Evolutionary conservation across 495 filamentous ascomycete species (phyloP), one percentile per base, ranked within the genome.

Genomic region (Podospora didyma): DNA sequence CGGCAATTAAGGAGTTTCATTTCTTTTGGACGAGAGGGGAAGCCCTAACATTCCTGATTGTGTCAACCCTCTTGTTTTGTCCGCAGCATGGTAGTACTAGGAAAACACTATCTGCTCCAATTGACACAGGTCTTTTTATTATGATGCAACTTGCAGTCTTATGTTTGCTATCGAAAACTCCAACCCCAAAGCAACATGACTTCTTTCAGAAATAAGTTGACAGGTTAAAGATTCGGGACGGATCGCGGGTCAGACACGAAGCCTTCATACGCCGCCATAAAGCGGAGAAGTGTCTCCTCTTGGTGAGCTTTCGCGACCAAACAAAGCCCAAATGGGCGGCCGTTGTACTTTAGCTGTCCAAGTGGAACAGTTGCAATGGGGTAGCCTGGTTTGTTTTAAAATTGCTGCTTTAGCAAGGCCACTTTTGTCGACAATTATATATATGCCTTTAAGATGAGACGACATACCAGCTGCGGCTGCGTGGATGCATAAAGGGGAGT

Each of bases 331-430:
- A 73, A 73, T 4, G 70, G 69, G 1, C 69, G 63, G 12, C 46
- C 51, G 52, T 73, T 73, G 49, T 69, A 70, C n/a, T 46, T 51
- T 19, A 72, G 62, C 51, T 70, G 62, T 2, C 63, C 65, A 35
- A 73, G 49, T 22, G 70, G 69, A 2, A 67, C 61, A 12, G 65
- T 67, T 22, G 69, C 70, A 21, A 73, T 57, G n/a, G 69, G 70
- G 54, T 70, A 69, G 2, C 71, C 64, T 71, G 26, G 9, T 12
- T 28, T 23, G 2, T 23, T 45, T 47, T 50, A 41, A 52, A 39
- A 22, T 62, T 60, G 17, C 28, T 39, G 35, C 5, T 34, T 20
- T 39, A 22, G 24, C 23, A 17, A 14, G 37, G 34, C 14, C 16
- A 17, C 37, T 14, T 4, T 17, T 7, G 4, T 14, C 2, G 37